phyloP scores from a whole-genome alignment of 2,329 filamentous ascomycete species.

The Drechmeria coniospora region DNA sequence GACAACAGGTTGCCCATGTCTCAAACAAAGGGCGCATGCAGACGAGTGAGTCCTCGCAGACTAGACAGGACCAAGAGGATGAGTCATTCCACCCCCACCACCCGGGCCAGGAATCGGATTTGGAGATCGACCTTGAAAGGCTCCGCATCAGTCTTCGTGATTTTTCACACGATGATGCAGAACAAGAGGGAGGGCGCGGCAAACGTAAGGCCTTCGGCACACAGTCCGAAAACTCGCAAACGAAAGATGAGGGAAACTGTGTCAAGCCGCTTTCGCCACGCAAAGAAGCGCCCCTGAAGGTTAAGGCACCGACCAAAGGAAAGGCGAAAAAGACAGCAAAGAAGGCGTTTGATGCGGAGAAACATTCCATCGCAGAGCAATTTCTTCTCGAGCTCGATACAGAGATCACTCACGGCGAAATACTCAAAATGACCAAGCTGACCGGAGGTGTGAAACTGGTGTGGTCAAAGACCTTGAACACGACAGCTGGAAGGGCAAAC shows the following conservation, averaged over 20 bases:
- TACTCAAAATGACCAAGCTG: slow-evolving; percentile 39
- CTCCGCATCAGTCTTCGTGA: neutral
- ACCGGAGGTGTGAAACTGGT: slow-evolving; percentile 57
- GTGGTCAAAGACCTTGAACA: slow-evolving; percentile 68
- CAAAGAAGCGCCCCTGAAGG: slow-evolving; percentile 19
- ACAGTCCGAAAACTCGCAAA: slow-evolving; percentile 49
- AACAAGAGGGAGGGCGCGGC: too few relatives aligned
- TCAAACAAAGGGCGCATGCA: too few relatives aligned
- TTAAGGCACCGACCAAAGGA: slow-evolving; percentile 9
- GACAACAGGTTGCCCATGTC: too few relatives aligned
- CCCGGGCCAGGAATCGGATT: neutral
- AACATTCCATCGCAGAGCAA: slow-evolving; percentile 43
- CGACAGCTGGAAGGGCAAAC: slow-evolving; percentile 61
- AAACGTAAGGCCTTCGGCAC: slow-evolving; percentile 5
- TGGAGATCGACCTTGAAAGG: neutral
- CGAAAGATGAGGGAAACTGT: slow-evolving; percentile 44
- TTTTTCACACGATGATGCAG: neutral
- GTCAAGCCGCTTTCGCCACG: slow-evolving; percentile 44
- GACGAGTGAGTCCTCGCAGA: too few relatives aligned
- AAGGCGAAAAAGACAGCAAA: slow-evolving; percentile 22
- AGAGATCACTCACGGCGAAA: slow-evolving; percentile 43
- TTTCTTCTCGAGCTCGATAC: slow-evolving; percentile 59
- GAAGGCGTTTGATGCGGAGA: slow-evolving; percentile 46
- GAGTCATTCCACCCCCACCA: too few relatives aligned
- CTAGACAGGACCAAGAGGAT: too few relatives aligned